Evolutionary conservation across 2,329 filamentous ascomycete species (phyloP), one percentile per base, ranked within the genome.

Genomic region (Clathrospora elynae): DNA sequence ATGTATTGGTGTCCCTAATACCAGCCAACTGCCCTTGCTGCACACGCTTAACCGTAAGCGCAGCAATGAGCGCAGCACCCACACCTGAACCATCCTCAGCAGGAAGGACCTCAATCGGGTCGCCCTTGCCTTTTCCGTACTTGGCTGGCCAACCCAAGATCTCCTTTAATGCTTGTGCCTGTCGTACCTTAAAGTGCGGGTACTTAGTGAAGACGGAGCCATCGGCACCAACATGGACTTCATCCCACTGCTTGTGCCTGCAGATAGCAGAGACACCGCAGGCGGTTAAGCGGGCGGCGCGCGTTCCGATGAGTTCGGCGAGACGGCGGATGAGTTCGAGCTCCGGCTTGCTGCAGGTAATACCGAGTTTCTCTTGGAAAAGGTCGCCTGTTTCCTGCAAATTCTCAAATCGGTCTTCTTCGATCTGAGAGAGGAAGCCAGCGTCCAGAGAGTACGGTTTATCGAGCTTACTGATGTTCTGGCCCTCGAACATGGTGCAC

Each of bases 131-230:
- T 68, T 90, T 71, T 50, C 70, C 86, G 71, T 85, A 86, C 74
- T 88, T 88, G 41, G 80, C 83, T 2, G 87, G 83, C 91, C 92
- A 97, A 77, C 96, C 92, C 24, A 99, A 83, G 55, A 99, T 96
- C 78, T 99, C 93, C 41, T 89, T 85, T 38, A 99, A 81, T 18
- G 93, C 93, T 70, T 86, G 80, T 10, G 93, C 92, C 42, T 92
- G 91, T 40, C 93, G 87, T 44, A 85, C 83, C 79, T 96, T 96
- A 82, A 99, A 99, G 75, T 96, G 88, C 9, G 93, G 93, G 75
- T 99, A 99, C 72, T 97, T 97, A 80, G 96, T 96, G 78, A 99
- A 99, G 40, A 99, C 92, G 12, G 89, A 95, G 24, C 93, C 93
- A 67, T 99, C 93, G 36, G 93, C 93, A 61, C 93, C 93, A 28